Base-by-base conservation (phyloP, 2,329 filamentous ascomycete genomes). In the Penicillium vulpinum region DNA sequence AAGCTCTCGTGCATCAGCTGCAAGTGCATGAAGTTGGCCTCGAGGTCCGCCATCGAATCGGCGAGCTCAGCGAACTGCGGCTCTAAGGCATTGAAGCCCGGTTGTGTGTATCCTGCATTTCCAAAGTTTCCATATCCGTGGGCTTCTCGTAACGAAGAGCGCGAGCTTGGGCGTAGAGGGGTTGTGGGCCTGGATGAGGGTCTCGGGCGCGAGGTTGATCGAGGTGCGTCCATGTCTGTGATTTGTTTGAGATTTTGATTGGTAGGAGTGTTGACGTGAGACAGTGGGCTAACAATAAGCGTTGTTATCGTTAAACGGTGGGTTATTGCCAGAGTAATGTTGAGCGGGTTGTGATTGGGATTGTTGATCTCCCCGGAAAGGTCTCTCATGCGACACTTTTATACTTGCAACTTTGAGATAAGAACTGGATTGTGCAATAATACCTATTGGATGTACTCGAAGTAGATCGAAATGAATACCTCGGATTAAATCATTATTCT, bases 21-120 rank as follows among this genome's bases (percentile, higher is more conserved):
- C 64, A 99, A 87, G 73, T 97, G 92, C 88, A 96, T 91, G 80
- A 97, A 92, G 74, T 99, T 97, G 59, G 92, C 91, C 79, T 99
- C 94, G 10, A 99, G 84, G 68, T 97, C 94, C 24, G 92, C 91
- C 85, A 97, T 92, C 57, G 90, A 89, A 74, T 99, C 94, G 10
- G 91, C 89, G 2, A 99, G 83, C 77, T 99, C 94, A 15, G 91
- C 91, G 74, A 99, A 97, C 15, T 90, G 88, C 0, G 92, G 91
- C 72, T 97, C 92, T 56, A 97, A 87, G 2, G 83, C 78, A 65
- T 93, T 91, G 59, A 97, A 85, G 0, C 75, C 74, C 7, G 92
- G 91, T 78, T 63, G 83, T 70, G 72, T 78, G 75, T 72, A 70
- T 51, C 70, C 69, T 39, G 66, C 58, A 53, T 67, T 69, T 54